These are phyloP conservation scores for Dendrocalamus latiflorus DNA, from an alignment of 202 grass and related monocot species.

Conservation along the genomic window DNA sequence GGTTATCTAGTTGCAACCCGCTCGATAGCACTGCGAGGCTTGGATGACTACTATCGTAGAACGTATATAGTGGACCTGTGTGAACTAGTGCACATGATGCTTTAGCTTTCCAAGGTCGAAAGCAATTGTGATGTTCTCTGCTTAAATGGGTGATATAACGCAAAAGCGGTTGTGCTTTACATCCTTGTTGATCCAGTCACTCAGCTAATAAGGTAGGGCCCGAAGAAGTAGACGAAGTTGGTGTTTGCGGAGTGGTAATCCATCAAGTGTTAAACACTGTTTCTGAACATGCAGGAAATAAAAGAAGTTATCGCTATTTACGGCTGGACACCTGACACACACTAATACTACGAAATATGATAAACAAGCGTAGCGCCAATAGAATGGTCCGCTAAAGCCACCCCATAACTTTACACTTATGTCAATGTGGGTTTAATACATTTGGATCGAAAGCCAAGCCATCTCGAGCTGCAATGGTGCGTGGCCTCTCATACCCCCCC, in stretches of 20 bases:
- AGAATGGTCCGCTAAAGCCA: background rate
- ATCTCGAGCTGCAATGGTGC: background rate
- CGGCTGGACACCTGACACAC: background rate
- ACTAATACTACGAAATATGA: background rate
- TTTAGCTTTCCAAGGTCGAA: background rate
- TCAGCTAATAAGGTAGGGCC: background rate
- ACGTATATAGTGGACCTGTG: background rate
- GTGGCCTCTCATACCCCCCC: background rate
- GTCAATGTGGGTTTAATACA: background rate
- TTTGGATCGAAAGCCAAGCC: background rate
- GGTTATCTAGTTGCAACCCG: too few relatives aligned
- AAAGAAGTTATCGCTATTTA: background rate
- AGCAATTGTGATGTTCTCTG: background rate
- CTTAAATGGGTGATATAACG: background rate
- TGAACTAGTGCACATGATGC: background rate
- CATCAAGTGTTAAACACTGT: background rate
- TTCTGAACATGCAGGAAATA: background rate
- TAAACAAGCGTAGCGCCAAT: background rate
- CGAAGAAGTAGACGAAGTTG: background rate
- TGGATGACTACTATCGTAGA: background rate
- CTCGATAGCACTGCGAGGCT: background rate
- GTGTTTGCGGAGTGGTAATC: slow-evolving; percentile 2
- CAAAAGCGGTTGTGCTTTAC: slow-evolving; percentile 2
- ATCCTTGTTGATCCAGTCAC: background rate
- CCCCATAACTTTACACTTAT: background rate